These are phyloP conservation scores for Neurospora pannonica DNA, from an alignment of 495 filamentous ascomycete species.

Conservation along the genomic window DNA sequence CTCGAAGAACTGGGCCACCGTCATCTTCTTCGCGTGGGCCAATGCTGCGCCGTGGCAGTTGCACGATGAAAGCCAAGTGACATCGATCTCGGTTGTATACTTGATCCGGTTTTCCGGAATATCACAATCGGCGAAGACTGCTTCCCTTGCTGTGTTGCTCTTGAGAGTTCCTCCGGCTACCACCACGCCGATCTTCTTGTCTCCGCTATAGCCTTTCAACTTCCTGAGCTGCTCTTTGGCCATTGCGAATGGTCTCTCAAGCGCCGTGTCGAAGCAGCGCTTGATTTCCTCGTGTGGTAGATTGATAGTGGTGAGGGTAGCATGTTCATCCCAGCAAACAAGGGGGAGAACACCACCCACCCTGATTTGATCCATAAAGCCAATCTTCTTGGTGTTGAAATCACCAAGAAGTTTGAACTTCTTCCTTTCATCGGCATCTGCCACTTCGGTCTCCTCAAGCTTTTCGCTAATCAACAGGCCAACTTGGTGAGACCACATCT, in stretches of 20 bases:
- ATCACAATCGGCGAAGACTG: not conserved
- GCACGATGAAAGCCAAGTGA: not conserved
- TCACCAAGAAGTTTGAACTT: not conserved
- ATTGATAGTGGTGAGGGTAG: not conserved
- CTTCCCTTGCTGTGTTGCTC: not conserved
- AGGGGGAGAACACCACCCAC: not conserved
- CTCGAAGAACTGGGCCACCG: not conserved
- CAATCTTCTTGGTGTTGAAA: not conserved
- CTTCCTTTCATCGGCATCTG: not conserved
- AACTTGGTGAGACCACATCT: conserved; percentile 6
- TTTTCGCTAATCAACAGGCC: not conserved
- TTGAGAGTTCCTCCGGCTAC: conserved; percentile 3
- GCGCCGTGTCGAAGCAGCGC: not conserved
- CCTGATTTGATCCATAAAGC: not conserved
- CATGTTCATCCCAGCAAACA: not conserved
- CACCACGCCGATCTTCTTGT: conserved; percentile 1
- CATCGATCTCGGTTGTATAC: not conserved
- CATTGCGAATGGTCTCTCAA: not conserved
- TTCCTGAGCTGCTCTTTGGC: not conserved
- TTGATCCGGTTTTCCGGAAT: not conserved
- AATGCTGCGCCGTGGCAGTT: conserved; percentile 2
- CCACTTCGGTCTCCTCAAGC: not conserved
- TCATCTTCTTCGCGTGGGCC: not conserved
- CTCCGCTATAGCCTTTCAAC: not conserved
- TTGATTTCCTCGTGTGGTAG: not conserved